Base-by-base conservation (phyloP, 169 alveolate genomes). In the Cryptosporidium andersoni region DNA sequence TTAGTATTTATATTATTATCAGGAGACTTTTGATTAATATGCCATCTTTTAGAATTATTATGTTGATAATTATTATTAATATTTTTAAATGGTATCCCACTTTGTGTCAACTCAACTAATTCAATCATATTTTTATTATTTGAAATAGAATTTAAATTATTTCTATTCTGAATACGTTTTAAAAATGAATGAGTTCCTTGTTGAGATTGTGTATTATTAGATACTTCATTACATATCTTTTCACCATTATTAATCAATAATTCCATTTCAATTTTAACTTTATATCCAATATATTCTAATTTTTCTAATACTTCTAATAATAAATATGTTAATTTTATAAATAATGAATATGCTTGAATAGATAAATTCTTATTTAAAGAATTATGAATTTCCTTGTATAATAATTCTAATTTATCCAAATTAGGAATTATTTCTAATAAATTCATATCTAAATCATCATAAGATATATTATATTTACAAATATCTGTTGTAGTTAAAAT, bases 261-360 rank as follows among this genome's bases (percentile, higher is more conserved):
- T 58, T 25, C 60, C 68, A 74, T 60, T 47, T 74, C 85, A 36
- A 74, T 16, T 7, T 36, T 2, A 49, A 74, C 11, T n/a, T 43
- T 40, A 2, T 74, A 48, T 3, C 67, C 85, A 9, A 66, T 8
- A 1, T 51, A 47, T 12, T 47, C 58, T 37, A 51, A 51, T 48
- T 48, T 74, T n/a, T 62, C 60, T 9, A 74, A 40, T 7, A 74
- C 16, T 16, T 42, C 40, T 58, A 53, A 74, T 9, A 74, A 12
- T 1, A 74, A n/a, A 34, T 42, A 52, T 12, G 64, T 58, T 25
- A 74, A 63, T 12, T 58, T 68, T 42, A 74, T 9, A 58, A 47
- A 60, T 45, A 48, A 40, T 52, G 74, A 74, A 49, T 74, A 74
- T 5, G 85, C 85, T 47, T n/a, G 12, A 45, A 48, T 58, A 3